phyloP scores from a whole-genome alignment of 148 eudicot genomes.

The Camellia sinensis region DNA sequence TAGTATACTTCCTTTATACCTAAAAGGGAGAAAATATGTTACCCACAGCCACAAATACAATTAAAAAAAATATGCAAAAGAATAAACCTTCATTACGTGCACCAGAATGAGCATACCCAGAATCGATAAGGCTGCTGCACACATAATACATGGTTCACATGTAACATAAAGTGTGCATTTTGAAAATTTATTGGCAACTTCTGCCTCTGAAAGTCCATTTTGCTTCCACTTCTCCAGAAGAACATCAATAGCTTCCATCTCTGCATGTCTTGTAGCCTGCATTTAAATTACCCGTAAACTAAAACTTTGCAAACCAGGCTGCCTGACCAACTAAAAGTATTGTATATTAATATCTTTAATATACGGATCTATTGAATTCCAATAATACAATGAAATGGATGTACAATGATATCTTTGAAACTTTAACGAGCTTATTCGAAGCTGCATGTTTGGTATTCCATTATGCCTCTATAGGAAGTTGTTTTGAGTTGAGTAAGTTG shows the following conservation, averaged over 20 bases:
- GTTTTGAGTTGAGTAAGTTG: too few relatives aligned
- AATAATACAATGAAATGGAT: background rate
- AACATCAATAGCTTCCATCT: conserved; percentile 80
- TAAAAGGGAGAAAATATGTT: conserved; percentile 2
- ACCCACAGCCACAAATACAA: background rate
- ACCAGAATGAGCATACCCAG: conserved; percentile 40
- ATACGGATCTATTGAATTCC: background rate
- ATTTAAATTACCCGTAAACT: conserved; percentile 2
- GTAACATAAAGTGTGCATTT: conserved; percentile 76
- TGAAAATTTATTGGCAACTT: conserved; percentile 56
- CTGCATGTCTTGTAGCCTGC: conserved; percentile 80
- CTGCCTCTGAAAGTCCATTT: conserved; percentile 46
- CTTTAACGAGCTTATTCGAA: too few relatives aligned
- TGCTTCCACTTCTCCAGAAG: conserved; percentile 67
- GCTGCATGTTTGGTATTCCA: too few relatives aligned
- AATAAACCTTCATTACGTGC: background rate
- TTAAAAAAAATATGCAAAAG: background rate
- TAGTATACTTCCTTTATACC: conserved; percentile 77
- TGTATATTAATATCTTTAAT: background rate
- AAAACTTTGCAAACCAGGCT: background rate
- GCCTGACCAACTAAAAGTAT: background rate
- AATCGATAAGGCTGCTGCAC: conserved; percentile 81
- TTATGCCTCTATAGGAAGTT: too few relatives aligned
- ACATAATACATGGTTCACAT: conserved; percentile 98
- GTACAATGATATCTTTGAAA: too few relatives aligned